Base-by-base conservation (phyloP, 2,329 filamentous ascomycete species). In the Aspergillus glaucus region DNA sequence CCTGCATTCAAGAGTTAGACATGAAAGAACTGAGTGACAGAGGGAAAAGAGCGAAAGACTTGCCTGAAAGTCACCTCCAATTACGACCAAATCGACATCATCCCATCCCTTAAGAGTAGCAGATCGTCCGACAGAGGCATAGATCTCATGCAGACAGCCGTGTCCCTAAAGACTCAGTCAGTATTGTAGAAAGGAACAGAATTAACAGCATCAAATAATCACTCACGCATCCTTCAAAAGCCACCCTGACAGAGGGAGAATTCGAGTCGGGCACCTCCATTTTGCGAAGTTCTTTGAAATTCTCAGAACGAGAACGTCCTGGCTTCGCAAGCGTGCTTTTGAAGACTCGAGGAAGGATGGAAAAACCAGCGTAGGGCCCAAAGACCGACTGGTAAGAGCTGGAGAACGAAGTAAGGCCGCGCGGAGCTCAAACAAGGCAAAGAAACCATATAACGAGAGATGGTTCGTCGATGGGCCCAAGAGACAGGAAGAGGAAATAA, bases 1-100 rank as follows among this genome's bases (percentile, higher is more conserved):
- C 85, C 85, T 90, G 53, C 26, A 6, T 26, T 8, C 40, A 6
- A 15, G 19, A 39, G 46, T 51, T 40, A 56, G n/a, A 44, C 34
- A 8, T 6, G 30, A 24, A 41, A 14, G 22, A 10, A 54, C 7
- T 17, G 34, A 36, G 14, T 21, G 15, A 14, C 26, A 42, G 15
- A 4, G 12, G 44, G 21, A 24, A 12, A 30, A 30, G 9, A 30
- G 26, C 26, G 26, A 7, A 14, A 24, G 9, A 54, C 64, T 30
- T 71, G 86, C 86, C 75, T 96, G 89, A 57, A 98, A 98, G 65
- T 98, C 93, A 24, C 93, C 93, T 48, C 92, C 89, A 60, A 98
- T 95, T 62, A 98, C 94, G 57, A 98, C 73, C 9, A 96, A 72
- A 66, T 98, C 93, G 26, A 97, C 82, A 30, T 79, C 81, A 55